Evolutionary conservation across 75 land plant genomes (phyloP).

Genomic region (Pinus taeda): DNA sequence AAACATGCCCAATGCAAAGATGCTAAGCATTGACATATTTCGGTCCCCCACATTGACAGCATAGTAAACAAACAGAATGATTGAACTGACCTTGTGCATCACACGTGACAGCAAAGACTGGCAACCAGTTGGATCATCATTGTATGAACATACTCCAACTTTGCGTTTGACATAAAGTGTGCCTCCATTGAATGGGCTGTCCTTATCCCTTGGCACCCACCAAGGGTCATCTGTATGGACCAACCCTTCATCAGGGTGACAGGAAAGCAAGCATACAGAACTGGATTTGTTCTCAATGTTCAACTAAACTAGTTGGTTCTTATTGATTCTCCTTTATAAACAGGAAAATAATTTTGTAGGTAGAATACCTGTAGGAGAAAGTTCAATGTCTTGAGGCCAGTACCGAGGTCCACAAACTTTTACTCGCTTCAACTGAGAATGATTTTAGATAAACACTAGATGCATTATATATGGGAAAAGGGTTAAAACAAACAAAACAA

Average conservation of each 20-base stretch:
- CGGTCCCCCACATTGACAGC: background rate
- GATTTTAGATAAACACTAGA: background rate
- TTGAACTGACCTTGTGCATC: conserved; percentile 73
- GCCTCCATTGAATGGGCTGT: conserved; percentile 81
- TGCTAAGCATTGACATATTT: background rate
- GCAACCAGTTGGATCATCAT: conserved; percentile 94
- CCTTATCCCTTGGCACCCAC: conserved; percentile 74
- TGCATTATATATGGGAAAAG: background rate
- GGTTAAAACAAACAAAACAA: background rate
- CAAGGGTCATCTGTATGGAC: conserved; percentile 58
- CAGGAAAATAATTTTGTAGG: background rate
- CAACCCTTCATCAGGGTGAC: background rate
- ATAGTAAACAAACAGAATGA: background rate
- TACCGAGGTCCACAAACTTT: conserved; percentile 97
- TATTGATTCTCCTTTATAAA: background rate
- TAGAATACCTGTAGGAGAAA: conserved; percentile 58
- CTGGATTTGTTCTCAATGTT: background rate
- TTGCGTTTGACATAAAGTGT: conserved; percentile 83
- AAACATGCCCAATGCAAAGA: too few species aligned
- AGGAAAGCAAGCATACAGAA: background rate
- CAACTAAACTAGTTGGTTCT: background rate
- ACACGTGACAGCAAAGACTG: conserved; percentile 92
- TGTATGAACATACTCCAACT: conserved; percentile 95
- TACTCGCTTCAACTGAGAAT: conserved; percentile 73
- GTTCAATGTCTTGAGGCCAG: conserved; percentile 90